Percentiles rank a stretch among this genome's conserved stretches.
These are phyloP conservation scores for Corrigiola litoralis DNA, from an alignment of 179 eudicot species.

Conservation along the genomic window DNA sequence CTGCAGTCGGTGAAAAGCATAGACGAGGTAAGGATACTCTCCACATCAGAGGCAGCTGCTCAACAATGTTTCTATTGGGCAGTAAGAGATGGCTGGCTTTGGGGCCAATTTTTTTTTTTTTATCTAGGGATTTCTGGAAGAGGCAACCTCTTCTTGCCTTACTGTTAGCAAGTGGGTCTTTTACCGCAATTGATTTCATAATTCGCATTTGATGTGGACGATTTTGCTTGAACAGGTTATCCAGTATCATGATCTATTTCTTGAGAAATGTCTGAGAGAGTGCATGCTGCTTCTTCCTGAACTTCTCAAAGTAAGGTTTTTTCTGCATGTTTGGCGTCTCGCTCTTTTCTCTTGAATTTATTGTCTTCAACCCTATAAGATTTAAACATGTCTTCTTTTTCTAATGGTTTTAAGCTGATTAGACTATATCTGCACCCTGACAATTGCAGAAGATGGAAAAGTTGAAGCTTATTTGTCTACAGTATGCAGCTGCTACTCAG, in stretches of 20 bases:
- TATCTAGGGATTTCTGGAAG: background rate
- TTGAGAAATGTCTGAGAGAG: conserved; percentile 87
- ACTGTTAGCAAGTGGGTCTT: background rate
- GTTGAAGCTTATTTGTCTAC: conserved; percentile 78
- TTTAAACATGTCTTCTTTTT: background rate
- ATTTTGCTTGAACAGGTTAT: conserved; percentile 55
- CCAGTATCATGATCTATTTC: conserved; percentile 82
- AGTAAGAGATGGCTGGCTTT: background rate
- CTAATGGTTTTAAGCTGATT: background rate
- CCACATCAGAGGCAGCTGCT: background rate
- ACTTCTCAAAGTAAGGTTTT: conserved; percentile 62
- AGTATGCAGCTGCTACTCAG: conserved; percentile 79
- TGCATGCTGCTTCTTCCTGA: conserved; percentile 93
- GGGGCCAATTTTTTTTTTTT: background rate
- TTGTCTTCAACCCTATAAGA: too few relatives aligned
- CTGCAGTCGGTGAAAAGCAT: conserved; percentile 90
- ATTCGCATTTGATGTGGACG: background rate
- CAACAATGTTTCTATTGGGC: background rate
- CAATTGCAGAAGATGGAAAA: conserved; percentile 76
- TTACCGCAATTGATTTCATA: background rate
- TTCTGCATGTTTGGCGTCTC: background rate
- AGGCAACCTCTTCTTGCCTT: background rate
- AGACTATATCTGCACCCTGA: background rate
- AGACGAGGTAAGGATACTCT: conserved; percentile 60
- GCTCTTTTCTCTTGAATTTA: background rate